Evolutionary conservation across 1,284 basidiomycete species (phyloP).

Genomic region (Rhizopogon parksii): DNA sequence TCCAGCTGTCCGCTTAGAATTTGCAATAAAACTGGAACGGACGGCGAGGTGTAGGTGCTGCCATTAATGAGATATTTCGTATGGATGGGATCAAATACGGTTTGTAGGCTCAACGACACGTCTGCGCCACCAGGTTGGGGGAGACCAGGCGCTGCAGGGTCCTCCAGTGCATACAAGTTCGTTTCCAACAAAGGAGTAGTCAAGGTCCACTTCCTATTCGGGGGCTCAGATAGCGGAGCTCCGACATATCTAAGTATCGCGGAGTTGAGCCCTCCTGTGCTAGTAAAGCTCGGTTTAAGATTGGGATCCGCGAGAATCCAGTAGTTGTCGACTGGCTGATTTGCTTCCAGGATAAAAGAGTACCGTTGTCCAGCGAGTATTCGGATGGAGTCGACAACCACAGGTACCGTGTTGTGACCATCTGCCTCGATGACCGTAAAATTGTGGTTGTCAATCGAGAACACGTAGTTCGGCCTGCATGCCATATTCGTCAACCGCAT

Average conservation of each 20-base stretch:
- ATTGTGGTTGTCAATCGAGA: conserved; percentile 33
- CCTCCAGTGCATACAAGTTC: conserved; percentile 11
- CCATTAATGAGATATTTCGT: conserved; percentile 24
- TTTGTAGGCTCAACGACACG: conserved; percentile 17
- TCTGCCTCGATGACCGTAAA: conserved; percentile 33
- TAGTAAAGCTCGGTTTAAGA: conserved; percentile 13
- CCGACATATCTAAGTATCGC: conserved; percentile 35
- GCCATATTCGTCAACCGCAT: conserved; percentile 33
- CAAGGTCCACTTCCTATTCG: conserved; percentile 16
- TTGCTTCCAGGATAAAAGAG: conserved; percentile 27
- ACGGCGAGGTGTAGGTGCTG: conserved; percentile 23
- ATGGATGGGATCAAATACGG: background rate
- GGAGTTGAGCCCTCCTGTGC: conserved; percentile 11
- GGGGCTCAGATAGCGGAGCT: conserved; percentile 37
- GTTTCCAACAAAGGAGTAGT: conserved; percentile 12
- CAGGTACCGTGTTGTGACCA: conserved; percentile 26
- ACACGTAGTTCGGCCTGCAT: conserved; percentile 33
- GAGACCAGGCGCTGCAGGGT: conserved; percentile 15
- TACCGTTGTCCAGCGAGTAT: conserved; percentile 29
- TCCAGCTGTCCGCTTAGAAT: conserved; percentile 39
- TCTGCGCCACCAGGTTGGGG: conserved; percentile 21
- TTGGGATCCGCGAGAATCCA: conserved; percentile 23
- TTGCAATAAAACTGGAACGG: conserved; percentile 33
- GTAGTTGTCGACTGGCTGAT: conserved; percentile 24
- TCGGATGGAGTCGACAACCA: conserved; percentile 24